phyloP scores from a whole-genome alignment of 163 green algal species.

The Scenedesmus sp. region DNA sequence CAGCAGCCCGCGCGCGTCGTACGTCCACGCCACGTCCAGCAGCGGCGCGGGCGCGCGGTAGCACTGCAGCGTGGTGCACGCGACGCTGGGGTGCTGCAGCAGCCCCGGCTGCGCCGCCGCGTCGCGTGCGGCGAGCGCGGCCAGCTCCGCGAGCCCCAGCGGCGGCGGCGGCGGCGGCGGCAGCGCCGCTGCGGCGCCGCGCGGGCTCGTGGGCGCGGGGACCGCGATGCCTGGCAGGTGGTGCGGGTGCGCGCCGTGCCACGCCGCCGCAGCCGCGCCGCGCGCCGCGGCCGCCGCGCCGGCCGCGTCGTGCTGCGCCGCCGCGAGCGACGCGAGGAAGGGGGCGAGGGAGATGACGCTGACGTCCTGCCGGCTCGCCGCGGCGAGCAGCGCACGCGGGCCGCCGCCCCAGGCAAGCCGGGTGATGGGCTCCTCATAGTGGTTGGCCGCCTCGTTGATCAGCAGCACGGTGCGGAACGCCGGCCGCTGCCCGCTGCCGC shows the following conservation, averaged over 20 bases:
- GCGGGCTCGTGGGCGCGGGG: not conserved
- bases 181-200: not conserved
- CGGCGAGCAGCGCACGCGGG: conserved; percentile 57
- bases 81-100: conserved; percentile 52
- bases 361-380: conserved; percentile 53
- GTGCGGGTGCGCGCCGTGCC: conserved; percentile 1
- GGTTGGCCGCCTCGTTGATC: conserved; percentile 18
- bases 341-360: conserved; percentile 62
- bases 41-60: conserved; percentile 40
- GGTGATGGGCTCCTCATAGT: conserved; percentile 48
- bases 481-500: not conserved
- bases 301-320: conserved; percentile 12
- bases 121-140: too few species aligned
- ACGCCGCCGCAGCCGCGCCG: conserved; percentile 2
- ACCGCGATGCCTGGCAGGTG: not conserved
- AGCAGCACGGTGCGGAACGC: conserved; percentile 41
- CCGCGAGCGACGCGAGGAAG: conserved; percentile 45
- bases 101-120: not conserved
- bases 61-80: not conserved
- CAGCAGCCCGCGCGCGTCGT: conserved; percentile 63
- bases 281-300: conserved; percentile 10
- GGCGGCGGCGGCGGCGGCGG: not conserved
- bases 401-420: conserved; percentile 66
- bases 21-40: conserved; percentile 61
- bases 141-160: not conserved